Percentiles rank a stretch among this genome's conserved stretches.
Conservation (phyloP, 176 grass and related monocot species). For the Aegilops sharonensis region DNA sequence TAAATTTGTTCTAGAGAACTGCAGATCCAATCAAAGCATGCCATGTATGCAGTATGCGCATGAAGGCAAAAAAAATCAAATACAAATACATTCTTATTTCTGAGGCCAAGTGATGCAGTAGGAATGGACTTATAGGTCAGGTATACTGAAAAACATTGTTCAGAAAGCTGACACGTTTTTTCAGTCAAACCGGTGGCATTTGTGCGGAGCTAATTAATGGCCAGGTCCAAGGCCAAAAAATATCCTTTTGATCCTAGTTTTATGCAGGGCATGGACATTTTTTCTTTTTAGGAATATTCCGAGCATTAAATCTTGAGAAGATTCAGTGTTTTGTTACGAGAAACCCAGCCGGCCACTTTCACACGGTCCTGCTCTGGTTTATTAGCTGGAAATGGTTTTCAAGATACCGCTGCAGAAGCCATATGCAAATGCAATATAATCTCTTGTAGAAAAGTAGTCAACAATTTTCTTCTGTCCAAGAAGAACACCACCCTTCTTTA, state of each 20-base stretch:
- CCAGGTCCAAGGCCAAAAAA: neutral
- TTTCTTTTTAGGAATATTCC: neutral
- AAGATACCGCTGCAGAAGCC: neutral
- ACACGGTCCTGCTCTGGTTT: neutral
- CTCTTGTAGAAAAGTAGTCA: neutral
- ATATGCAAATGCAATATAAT: neutral
- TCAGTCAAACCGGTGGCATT: neutral
- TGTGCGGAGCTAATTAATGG: neutral
- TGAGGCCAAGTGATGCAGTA: neutral
- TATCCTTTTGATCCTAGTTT: neutral
- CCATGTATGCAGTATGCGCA: neutral
- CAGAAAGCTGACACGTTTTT: neutral
- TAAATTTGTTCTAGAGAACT: too few relatives aligned
- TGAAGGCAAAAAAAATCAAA: neutral
- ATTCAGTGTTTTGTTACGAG: neutral
- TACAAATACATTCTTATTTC: neutral
- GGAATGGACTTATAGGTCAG: neutral
- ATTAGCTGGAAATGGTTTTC: neutral
- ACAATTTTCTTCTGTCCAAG: neutral
- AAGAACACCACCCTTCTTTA: neutral
- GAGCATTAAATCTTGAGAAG: neutral
- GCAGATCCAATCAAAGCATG: neutral
- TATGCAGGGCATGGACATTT: neutral
- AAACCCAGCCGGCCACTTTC: neutral
- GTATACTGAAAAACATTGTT: neutral